phyloP scores from a whole-genome alignment of 2,329 filamentous ascomycete species.

The Ophiognomonia clavigignenti-juglandacearum region DNA sequence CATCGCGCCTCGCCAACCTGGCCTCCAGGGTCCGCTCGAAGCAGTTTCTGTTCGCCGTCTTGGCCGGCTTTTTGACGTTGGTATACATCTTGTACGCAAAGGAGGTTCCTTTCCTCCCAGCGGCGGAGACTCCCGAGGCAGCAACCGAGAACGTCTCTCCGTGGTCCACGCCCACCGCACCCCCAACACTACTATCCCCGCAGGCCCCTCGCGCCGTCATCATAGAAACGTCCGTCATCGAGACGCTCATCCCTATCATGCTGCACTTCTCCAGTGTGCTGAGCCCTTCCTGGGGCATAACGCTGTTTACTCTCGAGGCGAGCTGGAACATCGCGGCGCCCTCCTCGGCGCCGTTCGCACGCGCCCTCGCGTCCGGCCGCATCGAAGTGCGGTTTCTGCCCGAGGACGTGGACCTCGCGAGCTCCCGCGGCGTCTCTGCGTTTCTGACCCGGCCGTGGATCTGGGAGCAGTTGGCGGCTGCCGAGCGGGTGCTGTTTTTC shows the following conservation, averaged over 20 bases:
- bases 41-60: constrained; percentile 3
- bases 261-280: not conserved
- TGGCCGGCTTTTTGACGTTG: constrained; percentile 1
- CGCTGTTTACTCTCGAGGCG: not conserved
- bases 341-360: not conserved
- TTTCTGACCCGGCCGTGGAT: not conserved
- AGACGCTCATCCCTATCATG: not conserved
- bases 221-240: not conserved
- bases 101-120: not conserved
- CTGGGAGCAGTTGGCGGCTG: not conserved
- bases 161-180: not conserved
- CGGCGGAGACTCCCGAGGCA: not conserved
- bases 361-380: not conserved
- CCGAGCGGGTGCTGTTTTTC: not conserved
- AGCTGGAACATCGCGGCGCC: not conserved
- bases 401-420: not conserved
- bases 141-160: not conserved
- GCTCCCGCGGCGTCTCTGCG: not conserved
- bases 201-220: not conserved
- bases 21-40: constrained; percentile 6
- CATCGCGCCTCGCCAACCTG: not conserved
- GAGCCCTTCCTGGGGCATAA: not conserved
- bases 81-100: not conserved
- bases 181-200: not conserved
- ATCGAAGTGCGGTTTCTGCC: not conserved